Base-by-base conservation (phyloP, 108 stramenopile genomes). In the Pseudonitzschia multistriata region DNA sequence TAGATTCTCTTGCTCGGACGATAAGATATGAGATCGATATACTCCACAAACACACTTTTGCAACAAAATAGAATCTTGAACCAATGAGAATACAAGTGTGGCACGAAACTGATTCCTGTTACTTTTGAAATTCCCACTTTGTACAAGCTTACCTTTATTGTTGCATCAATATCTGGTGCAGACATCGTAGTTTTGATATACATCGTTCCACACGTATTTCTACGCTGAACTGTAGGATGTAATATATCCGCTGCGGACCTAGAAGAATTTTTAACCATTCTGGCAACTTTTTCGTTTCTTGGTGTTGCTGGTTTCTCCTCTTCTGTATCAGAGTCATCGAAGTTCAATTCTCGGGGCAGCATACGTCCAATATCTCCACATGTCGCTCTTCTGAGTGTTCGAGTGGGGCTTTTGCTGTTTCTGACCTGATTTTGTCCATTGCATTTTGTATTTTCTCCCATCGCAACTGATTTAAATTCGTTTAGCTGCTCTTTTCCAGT, bases 81-180 rank as follows among this genome's bases (percentile, higher is more conserved):
- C 27, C 66, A 42, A 45, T 6, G 50, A 71, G 37, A 42, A 55
- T 24, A 52, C 24, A 25, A 64, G 1, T 13, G 17, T 45, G 15
- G 15, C 37, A 13, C 5, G 8, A 45, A 45, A 17, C 17, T 45
- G 42, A 45, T 45, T 2, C 11, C 3, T 19, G 7, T 52, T 52
- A 11, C 10, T 52, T 24, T 15, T 7, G 24, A 2, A 8, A 19
- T 52, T 7, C 50, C 10, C 11, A 52, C 15, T 24, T 5, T 29
- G 21, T 24, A 66, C 5, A 30, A 30, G 61, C 85, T 49, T 71
- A 86, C 85, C 76, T 87, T 85, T 72, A 98, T 98, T 64, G 95
- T 92, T 8, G 96, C 96, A 62, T 98, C 94, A 60, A 91, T 92
- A 72, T 98, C 96, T 14, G 96, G 98, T 35, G 85, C 88, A 48